Evolutionary conservation across 306 rosid species (phyloP).

Genomic region (Dalbergia cultrata): DNA sequence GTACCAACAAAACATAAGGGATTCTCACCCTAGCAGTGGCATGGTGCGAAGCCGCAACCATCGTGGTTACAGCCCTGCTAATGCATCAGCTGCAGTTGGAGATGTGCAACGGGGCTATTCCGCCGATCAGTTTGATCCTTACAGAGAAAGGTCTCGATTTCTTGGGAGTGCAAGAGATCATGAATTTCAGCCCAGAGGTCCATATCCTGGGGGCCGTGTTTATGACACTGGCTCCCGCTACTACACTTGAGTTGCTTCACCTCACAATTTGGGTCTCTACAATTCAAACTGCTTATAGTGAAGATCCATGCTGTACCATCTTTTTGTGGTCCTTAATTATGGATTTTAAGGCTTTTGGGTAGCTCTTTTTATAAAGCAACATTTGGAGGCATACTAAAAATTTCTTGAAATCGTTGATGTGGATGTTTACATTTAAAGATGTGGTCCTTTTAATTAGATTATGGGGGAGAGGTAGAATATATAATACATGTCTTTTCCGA

Average conservation of each 20-base stretch:
- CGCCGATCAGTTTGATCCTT: constrained; percentile 67
- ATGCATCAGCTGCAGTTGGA: constrained; percentile 57
- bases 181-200: constrained; percentile 70
- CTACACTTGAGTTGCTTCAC: constrained; percentile 54
- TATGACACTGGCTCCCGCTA: constrained; percentile 85
- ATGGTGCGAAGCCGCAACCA: constrained; percentile 57
- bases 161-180: constrained; percentile 75
- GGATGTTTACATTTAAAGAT: background rate
- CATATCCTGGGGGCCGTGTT: constrained; percentile 85
- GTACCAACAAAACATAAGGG: constrained; percentile 67
- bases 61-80: constrained; percentile 58
- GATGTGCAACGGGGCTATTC: constrained; percentile 65
- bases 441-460: background rate
- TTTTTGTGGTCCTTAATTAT: background rate
- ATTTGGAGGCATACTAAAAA: background rate
- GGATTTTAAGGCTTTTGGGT: constrained; percentile 2
- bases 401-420: background rate
- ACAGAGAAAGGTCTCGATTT: constrained; percentile 79
- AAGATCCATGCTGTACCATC: constrained; percentile 21
- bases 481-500: background rate
- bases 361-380: background rate
- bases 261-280: background rate
- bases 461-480: background rate
- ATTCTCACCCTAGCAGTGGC: constrained; percentile 63
- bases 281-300: constrained; percentile 33